These are phyloP conservation scores for Penicillium sp. DNA, from an alignment of 2,329 filamentous ascomycete genomes.

Conservation along the genomic window DNA sequence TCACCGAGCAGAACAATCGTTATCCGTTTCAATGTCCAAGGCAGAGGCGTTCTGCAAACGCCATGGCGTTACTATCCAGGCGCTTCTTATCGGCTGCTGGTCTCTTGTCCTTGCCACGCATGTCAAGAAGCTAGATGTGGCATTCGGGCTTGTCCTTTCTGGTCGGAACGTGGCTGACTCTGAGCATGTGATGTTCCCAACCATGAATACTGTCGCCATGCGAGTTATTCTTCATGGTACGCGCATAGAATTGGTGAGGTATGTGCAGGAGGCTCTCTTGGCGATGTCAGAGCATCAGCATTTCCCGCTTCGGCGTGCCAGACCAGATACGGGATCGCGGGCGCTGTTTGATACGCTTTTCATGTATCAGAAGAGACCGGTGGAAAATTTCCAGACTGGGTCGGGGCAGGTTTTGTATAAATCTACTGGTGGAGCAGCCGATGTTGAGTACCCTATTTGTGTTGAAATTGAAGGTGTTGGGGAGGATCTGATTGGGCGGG, in stretches of 20 bases:
- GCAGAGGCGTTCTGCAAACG: slow-evolving; percentile 63
- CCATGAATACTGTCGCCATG: slow-evolving; percentile 85
- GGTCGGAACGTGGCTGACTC: slow-evolving; percentile 74
- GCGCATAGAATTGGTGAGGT: slow-evolving; percentile 61
- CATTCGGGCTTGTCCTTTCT: slow-evolving; percentile 79
- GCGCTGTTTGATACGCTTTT: slow-evolving; percentile 64
- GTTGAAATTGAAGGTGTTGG: slow-evolving; percentile 70
- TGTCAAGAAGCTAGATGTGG: slow-evolving; percentile 66
- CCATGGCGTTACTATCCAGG: slow-evolving; percentile 69
- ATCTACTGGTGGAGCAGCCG: slow-evolving; percentile 62
- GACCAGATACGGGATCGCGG: slow-evolving; percentile 48
- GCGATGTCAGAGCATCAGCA: slow-evolving; percentile 70
- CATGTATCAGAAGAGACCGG: slow-evolving; percentile 60
- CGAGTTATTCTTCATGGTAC: slow-evolving; percentile 71
- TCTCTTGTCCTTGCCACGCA: slow-evolving; percentile 65
- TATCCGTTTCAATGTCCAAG: slow-evolving; percentile 36
- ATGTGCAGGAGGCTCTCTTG: slow-evolving; percentile 69
- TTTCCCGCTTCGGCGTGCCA: slow-evolving; percentile 70
- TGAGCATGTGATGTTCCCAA: slow-evolving; percentile 72
- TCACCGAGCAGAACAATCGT: slow-evolving; percentile 27
- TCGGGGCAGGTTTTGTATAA: slow-evolving; percentile 50
- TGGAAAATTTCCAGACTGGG: slow-evolving; percentile 24
- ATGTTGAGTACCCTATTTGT: slow-evolving; percentile 78
- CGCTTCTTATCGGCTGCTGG: slow-evolving; percentile 74
- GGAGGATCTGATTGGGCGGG: slow-evolving; percentile 63